Conservation (phyloP, 768 basidiomycete genomes). For the Lentinula lateritia region DNA sequence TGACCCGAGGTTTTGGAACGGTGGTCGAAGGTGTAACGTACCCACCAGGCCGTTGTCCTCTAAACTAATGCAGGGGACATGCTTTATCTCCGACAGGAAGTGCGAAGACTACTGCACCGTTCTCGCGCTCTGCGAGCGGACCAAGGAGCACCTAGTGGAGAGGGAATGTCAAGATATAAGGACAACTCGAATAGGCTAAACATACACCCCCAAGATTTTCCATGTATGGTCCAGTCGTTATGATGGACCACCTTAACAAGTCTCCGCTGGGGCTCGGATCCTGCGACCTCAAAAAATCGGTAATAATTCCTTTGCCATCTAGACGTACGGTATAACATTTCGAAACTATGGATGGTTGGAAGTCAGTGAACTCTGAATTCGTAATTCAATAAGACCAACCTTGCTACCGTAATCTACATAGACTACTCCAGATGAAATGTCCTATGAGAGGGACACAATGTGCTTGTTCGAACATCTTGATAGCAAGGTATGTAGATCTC, state of each 20-base stretch:
- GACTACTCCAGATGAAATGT: constrained; percentile 3
- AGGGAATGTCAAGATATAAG: neutral
- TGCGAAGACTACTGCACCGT: constrained; percentile 35
- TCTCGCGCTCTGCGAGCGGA: constrained; percentile 28
- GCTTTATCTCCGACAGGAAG: constrained; percentile 29
- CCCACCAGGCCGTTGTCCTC: constrained; percentile 34
- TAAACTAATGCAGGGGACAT: constrained; percentile 33
- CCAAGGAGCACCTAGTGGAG: constrained; percentile 20
- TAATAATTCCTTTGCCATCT: constrained; percentile 35
- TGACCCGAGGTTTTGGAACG: constrained; percentile 27
- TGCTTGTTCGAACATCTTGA: constrained; percentile 5
- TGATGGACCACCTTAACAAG: constrained; percentile 27
- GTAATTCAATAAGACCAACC: neutral
- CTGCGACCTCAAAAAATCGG: constrained; percentile 31
- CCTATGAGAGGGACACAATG: neutral
- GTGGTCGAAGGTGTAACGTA: constrained; percentile 32
- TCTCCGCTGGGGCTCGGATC: constrained; percentile 23
- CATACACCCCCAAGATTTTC: constrained; percentile 35
- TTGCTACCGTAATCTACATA: constrained; percentile 6
- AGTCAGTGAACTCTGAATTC: too few species aligned
- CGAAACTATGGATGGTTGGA: neutral
- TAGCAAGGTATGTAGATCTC: constrained; percentile 1
- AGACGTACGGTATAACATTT: constrained; percentile 32
- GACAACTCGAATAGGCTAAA: neutral
- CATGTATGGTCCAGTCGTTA: constrained; percentile 35